Base-by-base conservation (phyloP, 1,284 basidiomycete species). In the Heterobasidion parviporum region DNA sequence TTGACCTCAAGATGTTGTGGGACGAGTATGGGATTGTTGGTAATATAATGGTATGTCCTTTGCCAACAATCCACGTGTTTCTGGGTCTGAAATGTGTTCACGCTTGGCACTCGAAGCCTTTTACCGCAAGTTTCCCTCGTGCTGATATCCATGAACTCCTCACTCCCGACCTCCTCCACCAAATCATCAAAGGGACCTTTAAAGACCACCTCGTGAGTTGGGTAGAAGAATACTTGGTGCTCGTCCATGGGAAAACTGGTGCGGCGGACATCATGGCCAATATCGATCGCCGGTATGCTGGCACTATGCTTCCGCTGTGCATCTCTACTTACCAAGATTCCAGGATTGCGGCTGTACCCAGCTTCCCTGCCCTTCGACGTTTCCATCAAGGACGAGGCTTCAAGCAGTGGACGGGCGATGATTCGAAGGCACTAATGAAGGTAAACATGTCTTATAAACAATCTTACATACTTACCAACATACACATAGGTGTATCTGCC, bases 121-220 rank as follows among this genome's bases (percentile, higher is more conserved):
- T 73, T 55, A 74, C 71, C 12, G 16, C 62, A 20, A 34, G 59
- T n/a, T 72, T 70, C 56, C 70, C 70, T 0, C 60, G 63, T 12
- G 66, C 68, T 1, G 64, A 74, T 56, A 74, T 74, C 10, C 67
- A 72, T 57, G 61, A 67, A 14, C 58, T 70, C 2, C 38, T 75
- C 0, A 61, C 70, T 3, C 68, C 70, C 10, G 70, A 76, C 57
- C 58, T 74, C 6, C 69, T 76, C 3, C 72, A 76, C 56, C 72
- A 75, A 54, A 20, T 74, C 36, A 73, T 70, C 60, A 73, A 73
- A 56, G 71, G 70, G 0, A 60, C 66, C 3, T 72, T 72, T 62
- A 73, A 74, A 54, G 72, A 74, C 55, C 72, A 74, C 56, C 59
- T 74, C 1, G 65, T 74, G 1, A 56, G 55, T 6, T 76, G 72